A percentile compares a stretch with the other conserved stretches of the same genome.
These are phyloP conservation scores for Trypanosoma rangeli DNA, from an alignment of 208 protist genomes.

Conservation along the genomic window DNA sequence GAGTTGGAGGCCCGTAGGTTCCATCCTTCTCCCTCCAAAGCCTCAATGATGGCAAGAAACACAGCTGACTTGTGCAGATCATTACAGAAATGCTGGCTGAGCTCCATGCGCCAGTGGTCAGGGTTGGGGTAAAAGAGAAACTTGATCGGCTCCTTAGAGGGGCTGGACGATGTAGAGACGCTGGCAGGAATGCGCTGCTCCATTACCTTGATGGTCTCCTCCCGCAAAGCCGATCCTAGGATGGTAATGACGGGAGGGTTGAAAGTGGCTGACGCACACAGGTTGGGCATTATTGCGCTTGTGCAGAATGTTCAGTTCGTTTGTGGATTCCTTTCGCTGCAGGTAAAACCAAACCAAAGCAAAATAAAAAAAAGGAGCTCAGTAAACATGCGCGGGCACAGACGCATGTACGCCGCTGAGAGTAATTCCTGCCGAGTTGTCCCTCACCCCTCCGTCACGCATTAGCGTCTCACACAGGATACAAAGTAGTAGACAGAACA, in stretches of 20 bases:
- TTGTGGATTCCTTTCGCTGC: neutral
- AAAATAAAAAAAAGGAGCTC: neutral
- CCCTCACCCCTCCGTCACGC: neutral
- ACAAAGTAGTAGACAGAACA: neutral
- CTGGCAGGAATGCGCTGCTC: conserved; percentile 71
- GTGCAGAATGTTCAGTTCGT: conserved; percentile 6
- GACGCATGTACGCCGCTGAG: neutral
- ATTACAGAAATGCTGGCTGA: conserved; percentile 91
- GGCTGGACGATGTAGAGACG: conserved; percentile 71
- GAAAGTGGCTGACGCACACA: conserved; percentile 90
- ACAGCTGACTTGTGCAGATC: conserved; percentile 86
- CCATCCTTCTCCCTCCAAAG: conserved; percentile 87
- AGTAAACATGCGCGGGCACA: neutral
- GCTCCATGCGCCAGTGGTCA: conserved; percentile 88
- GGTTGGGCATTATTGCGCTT: conserved; percentile 76
- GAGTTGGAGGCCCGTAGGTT: conserved; percentile 73
- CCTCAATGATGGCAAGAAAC: conserved; percentile 75
- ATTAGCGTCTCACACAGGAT: neutral
- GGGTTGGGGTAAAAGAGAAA: conserved; percentile 78
- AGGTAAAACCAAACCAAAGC: neutral
- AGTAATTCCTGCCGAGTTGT: neutral
- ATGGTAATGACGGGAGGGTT: conserved; percentile 90
- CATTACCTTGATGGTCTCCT: conserved; percentile 85
- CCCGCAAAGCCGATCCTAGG: conserved; percentile 78
- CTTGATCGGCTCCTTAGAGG: conserved; percentile 68